These are phyloP conservation scores for Microsporum canis DNA, from an alignment of 2,329 filamentous ascomycete species.

Conservation along the genomic window DNA sequence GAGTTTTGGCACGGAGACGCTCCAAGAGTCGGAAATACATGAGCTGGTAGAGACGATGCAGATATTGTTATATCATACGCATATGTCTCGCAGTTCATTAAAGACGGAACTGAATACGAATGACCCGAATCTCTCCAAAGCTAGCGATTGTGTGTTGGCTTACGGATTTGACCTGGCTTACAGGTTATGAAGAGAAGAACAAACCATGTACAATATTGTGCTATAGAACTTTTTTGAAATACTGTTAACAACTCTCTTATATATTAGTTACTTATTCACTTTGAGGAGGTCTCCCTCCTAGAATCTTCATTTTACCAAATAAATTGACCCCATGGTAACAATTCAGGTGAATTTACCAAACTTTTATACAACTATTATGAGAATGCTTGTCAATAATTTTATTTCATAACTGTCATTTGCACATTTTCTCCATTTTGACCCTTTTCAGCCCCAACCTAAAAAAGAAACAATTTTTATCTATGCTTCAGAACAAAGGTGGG, in stretches of 20 bases:
- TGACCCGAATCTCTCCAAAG: not conserved
- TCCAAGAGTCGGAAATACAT: conserved; percentile 41
- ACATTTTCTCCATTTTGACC: conserved; percentile 1
- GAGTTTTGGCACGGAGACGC: conserved; percentile 43
- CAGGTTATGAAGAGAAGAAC: not conserved
- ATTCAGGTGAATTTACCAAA: not conserved
- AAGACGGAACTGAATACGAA: not conserved
- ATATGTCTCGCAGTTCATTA: not conserved
- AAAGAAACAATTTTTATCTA: not conserved
- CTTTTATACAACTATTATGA: not conserved
- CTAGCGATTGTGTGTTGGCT: too few relatives aligned
- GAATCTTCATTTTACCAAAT: not conserved
- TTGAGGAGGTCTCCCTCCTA: not conserved
- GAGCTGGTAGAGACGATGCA: not conserved
- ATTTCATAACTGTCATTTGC: not conserved
- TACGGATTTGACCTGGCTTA: not conserved
- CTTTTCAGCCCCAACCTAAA: not conserved
- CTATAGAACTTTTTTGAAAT: not conserved
- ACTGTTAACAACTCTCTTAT: too few relatives aligned
- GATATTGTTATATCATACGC: not conserved
- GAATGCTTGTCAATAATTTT: not conserved
- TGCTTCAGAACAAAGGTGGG: not conserved
- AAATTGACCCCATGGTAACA: not conserved
- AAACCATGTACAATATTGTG: not conserved
- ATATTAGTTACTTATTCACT: not conserved